Conservation (phyloP, 163 green algal species). For the Prototheca wickerhamii region DNA sequence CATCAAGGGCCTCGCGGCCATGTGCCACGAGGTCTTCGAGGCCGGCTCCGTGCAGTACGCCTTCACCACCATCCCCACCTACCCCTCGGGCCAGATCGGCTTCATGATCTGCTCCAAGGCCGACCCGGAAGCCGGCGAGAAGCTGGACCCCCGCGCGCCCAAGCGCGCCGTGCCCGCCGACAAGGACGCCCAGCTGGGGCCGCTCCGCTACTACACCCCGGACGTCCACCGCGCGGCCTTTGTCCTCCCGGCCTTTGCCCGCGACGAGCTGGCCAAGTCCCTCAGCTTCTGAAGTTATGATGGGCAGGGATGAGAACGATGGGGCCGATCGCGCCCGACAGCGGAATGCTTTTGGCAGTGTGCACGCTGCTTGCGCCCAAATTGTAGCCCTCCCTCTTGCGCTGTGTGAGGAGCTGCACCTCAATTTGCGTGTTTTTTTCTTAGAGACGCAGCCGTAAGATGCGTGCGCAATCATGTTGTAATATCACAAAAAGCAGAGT, state of each 20-base stretch:
- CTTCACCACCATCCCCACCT: slow-evolving; percentile 96
- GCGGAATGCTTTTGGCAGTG: no score
- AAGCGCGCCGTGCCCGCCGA: slow-evolving; percentile 28
- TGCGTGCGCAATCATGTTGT: no score
- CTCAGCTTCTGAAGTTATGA: slow-evolving; percentile 5
- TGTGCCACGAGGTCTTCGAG: slow-evolving; percentile 77
- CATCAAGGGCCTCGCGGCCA: slow-evolving; percentile 82
- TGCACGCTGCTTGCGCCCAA: no score
- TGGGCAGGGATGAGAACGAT: no score
- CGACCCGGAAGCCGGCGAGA: slow-evolving; percentile 3
- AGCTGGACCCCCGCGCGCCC: slow-evolving; percentile 44
- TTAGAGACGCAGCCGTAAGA: no score
- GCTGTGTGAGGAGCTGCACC: no score
- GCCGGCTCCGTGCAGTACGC: slow-evolving; percentile 86
- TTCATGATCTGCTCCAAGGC: slow-evolving; percentile 91
- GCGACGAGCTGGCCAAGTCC: slow-evolving; percentile 40
- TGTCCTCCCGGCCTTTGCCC: slow-evolving; percentile 80
- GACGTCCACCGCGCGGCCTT: slow-evolving; percentile 80
- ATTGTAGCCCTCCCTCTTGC: no score
- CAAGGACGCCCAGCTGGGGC: not conserved
- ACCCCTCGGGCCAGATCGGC: slow-evolving; percentile 92
- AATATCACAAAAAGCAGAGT: no score
- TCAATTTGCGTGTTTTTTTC: no score
- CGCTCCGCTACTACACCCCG: slow-evolving; percentile 76
- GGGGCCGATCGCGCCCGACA: no score